Conservation (phyloP, 2,329 filamentous ascomycete species). For the Pseudogymnoascus pannorum region DNA sequence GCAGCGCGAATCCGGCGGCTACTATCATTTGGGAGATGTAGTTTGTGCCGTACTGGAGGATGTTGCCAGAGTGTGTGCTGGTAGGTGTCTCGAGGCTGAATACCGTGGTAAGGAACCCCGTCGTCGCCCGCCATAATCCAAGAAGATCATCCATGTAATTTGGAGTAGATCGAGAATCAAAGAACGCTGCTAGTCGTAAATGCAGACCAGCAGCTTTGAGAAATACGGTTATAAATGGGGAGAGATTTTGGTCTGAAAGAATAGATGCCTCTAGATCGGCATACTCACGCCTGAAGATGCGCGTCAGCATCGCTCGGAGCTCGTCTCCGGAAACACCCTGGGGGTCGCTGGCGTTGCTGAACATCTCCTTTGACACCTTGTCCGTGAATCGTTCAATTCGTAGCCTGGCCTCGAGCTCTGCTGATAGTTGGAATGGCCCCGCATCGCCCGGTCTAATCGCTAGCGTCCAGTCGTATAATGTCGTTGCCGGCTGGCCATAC, state of each 20-base stretch:
- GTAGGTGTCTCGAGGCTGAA: conserved; percentile 48
- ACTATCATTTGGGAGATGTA: conserved; percentile 82
- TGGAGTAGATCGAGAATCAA: conserved; percentile 65
- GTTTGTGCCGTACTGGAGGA: conserved; percentile 61
- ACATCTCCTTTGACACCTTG: conserved; percentile 72
- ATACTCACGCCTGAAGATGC: conserved; percentile 58
- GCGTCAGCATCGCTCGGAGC: conserved; percentile 58
- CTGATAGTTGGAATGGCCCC: conserved; percentile 49
- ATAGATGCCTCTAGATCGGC: conserved; percentile 56
- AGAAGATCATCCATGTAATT: conserved; percentile 69
- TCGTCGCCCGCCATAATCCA: conserved; percentile 66
- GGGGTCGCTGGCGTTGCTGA: conserved; percentile 68
- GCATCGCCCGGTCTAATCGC: conserved; percentile 53
- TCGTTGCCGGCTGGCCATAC: conserved; percentile 74
- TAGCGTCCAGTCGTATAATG: conserved; percentile 68
- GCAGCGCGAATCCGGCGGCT: conserved; percentile 68
- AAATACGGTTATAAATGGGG: conserved; percentile 56
- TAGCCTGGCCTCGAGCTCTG: conserved; percentile 59
- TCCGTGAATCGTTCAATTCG: conserved; percentile 70
- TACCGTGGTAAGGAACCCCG: conserved; percentile 55
- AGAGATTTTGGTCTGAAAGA: conserved; percentile 46
- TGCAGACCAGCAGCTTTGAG: conserved; percentile 67
- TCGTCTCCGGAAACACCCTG: conserved; percentile 62
- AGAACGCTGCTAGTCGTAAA: conserved; percentile 71
- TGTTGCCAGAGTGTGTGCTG: conserved; percentile 35